phyloP scores from a whole-genome alignment of 768 basidiomycete species.

The Cyclocybe aegerita region DNA sequence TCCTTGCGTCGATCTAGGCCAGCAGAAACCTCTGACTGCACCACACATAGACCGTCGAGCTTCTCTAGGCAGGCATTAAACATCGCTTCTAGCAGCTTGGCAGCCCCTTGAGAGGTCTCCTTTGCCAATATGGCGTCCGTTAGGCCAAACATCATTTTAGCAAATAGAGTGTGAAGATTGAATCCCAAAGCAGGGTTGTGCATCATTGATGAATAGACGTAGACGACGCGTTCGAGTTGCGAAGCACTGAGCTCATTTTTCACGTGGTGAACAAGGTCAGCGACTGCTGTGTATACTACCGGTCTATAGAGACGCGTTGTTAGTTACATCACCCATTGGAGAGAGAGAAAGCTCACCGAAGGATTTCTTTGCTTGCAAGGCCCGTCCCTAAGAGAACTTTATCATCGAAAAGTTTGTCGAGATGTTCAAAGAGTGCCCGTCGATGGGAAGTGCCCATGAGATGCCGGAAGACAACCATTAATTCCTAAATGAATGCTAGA shows the following conservation, averaged over 20 bases:
- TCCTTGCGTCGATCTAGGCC: constrained; percentile 44
- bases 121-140: constrained; percentile 81
- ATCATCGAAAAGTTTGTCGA: constrained; percentile 91
- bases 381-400: constrained; percentile 84
- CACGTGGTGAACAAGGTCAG: constrained; percentile 92
- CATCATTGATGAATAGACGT: constrained; percentile 83
- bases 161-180: constrained; percentile 85
- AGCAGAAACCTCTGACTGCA: constrained; percentile 54
- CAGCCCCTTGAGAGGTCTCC: constrained; percentile 67
- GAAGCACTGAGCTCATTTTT: constrained; percentile 75
- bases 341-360: constrained; percentile 48
- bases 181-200: constrained; percentile 84
- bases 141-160: constrained; percentile 90
- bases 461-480: constrained; percentile 91
- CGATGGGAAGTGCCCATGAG: constrained; percentile 79
- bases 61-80: constrained; percentile 85
- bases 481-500: constrained; percentile 54
- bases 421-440: constrained; percentile 72
- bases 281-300: constrained; percentile 82
- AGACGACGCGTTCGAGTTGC: constrained; percentile 77
- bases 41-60: constrained; percentile 73
- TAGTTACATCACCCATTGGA: constrained; percentile 4
- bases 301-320: constrained; percentile 43
- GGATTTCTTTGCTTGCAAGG: constrained; percentile 80
- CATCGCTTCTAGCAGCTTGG: constrained; percentile 68